phyloP scores from a whole-genome alignment of 108 stramenopile species.

The Nitzschia sp. region DNA sequence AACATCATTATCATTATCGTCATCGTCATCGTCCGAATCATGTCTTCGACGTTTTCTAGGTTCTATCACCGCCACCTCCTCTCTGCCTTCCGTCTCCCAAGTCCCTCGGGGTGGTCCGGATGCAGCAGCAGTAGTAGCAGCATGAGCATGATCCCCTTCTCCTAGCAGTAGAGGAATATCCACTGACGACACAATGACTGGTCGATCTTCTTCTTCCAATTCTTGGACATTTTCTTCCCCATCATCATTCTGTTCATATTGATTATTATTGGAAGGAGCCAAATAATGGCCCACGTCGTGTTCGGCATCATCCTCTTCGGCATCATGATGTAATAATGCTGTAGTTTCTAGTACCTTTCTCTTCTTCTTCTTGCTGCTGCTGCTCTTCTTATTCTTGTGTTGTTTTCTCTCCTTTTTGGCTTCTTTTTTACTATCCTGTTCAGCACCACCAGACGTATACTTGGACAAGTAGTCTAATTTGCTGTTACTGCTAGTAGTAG shows the following conservation, averaged over 20 bases:
- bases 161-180: slow-evolving; percentile 14
- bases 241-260: background rate
- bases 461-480: slow-evolving; percentile 64
- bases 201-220: slow-evolving; percentile 37
- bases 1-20: slow-evolving; percentile 6
- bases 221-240: slow-evolving; percentile 9
- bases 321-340: background rate
- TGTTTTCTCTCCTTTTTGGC: slow-evolving; percentile 19
- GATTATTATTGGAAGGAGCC: background rate
- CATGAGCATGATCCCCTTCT: too few relatives aligned
- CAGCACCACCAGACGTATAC: slow-evolving; percentile 26
- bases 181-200: slow-evolving; percentile 24
- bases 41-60: background rate
- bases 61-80: background rate
- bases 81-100: slow-evolving; percentile 25
- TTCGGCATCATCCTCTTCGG: background rate
- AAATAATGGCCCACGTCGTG: slow-evolving; percentile 3
- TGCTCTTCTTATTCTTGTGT: background rate
- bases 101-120: background rate
- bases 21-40: slow-evolving; percentile 27
- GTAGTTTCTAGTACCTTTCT: background rate
- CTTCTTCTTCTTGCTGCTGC: background rate
- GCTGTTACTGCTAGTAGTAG: slow-evolving; percentile 7
- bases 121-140: background rate
- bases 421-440: slow-evolving; percentile 26